Evolutionary conservation across 192 early-diverging fungal species (phyloP).

Genomic region (Podochytrium sp.): DNA sequence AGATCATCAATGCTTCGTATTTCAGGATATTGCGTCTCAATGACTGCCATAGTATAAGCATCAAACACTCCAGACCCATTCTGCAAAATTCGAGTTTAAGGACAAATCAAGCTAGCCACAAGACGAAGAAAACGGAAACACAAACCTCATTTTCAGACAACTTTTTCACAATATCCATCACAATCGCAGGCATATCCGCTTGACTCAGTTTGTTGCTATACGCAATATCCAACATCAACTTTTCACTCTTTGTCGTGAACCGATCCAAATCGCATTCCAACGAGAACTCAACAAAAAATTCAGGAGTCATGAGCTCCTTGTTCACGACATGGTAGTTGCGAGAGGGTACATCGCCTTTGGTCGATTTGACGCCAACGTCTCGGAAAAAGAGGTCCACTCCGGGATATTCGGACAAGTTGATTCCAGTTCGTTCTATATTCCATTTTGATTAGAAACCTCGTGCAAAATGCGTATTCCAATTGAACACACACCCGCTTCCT

Average conservation of each 20-base stretch:
- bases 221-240: constrained; percentile 53
- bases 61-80: constrained; percentile 10
- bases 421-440: constrained; percentile 1
- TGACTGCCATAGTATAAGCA: constrained; percentile 23
- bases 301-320: constrained; percentile 43
- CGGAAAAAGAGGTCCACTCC: constrained; percentile 25
- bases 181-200: constrained; percentile 56
- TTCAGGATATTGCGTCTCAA: constrained; percentile 35
- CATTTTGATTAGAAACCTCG: not conserved
- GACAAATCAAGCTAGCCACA: not conserved
- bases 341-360: constrained; percentile 33
- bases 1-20: not conserved
- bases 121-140: not conserved
- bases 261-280: constrained; percentile 44
- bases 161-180: constrained; percentile 40
- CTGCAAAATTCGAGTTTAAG: not conserved
- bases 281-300: constrained; percentile 58
- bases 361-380: constrained; percentile 6
- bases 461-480: not conserved
- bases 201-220: constrained; percentile 53
- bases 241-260: constrained; percentile 44
- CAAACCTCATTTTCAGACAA: constrained; percentile 15
- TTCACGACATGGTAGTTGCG: constrained; percentile 39
- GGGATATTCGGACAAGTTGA: constrained; percentile 28
- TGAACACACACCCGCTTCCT: constrained; percentile 7